Conservation (phyloP, 495 filamentous ascomycete genomes). For the Podospora didyma region DNA sequence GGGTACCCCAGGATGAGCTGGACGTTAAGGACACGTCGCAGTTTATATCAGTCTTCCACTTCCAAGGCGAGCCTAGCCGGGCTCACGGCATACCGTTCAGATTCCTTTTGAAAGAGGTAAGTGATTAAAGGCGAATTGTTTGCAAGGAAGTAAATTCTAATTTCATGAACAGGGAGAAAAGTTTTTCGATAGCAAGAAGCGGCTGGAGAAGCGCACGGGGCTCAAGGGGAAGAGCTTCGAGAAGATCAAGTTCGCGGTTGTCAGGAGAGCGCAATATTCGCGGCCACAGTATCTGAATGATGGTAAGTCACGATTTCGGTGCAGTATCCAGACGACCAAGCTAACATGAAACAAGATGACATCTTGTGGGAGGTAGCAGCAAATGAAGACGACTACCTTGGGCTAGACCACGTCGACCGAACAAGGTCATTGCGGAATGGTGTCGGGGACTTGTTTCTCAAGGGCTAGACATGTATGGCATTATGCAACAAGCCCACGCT, state of each 20-base stretch:
- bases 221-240: slow-evolving; percentile 98
- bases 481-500: neutral
- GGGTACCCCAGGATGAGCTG: slow-evolving; percentile 73
- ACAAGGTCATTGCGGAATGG: slow-evolving; percentile 49
- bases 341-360: slow-evolving; percentile 58
- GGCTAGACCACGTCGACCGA: slow-evolving; percentile 85
- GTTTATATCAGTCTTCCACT: slow-evolving; percentile 80
- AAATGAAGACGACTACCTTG: slow-evolving; percentile 72
- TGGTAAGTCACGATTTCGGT: slow-evolving; percentile 55
- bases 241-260: slow-evolving; percentile 93
- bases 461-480: slow-evolving; percentile 30
- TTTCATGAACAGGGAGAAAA: slow-evolving; percentile 60
- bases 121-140: slow-evolving; percentile 17
- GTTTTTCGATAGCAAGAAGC: slow-evolving; percentile 87
- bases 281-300: slow-evolving; percentile 80
- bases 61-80: slow-evolving; percentile 78
- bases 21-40: slow-evolving; percentile 52
- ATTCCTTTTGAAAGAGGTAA: slow-evolving; percentile 80
- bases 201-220: slow-evolving; percentile 82
- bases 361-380: slow-evolving; percentile 69
- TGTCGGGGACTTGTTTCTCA: slow-evolving; percentile 52
- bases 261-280: slow-evolving; percentile 63
- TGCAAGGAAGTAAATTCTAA: slow-evolving; percentile 10
- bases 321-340: neutral
- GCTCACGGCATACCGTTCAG: slow-evolving; percentile 79